Base-by-base conservation (phyloP, 176 grass and related monocot genomes). In the Chrysopogon serrulatus region DNA sequence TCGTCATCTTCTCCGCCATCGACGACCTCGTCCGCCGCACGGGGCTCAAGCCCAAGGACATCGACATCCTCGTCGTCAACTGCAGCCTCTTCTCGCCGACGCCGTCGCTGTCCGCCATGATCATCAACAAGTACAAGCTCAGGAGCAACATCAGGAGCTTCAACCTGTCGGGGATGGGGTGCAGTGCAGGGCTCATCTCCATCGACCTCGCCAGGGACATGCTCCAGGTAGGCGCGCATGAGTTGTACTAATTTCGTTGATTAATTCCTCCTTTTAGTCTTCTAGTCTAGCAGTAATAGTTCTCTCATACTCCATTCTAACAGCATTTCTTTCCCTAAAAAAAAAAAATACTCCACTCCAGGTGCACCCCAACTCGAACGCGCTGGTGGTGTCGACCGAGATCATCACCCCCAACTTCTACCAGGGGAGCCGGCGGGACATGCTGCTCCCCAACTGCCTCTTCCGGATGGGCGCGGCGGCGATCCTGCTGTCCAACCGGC, bases 351-450 rank as follows among this genome's bases (percentile, higher is more conserved):
- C n/a, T n/a, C n/a, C n/a, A n/a, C n/a, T n/a, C n/a, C n/a, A 96
- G 94, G 94, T 97, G 73, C 91, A 94, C 45, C 84, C 89, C 1
- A 89, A 86, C 72, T 97, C 94, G 47, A 97, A 92, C 79, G 94
- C 92, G 30, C 80, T 97, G 31, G 94, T 97, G 68, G 83, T 97
- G 40, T 97, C 94, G 0, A 97, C 94, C 17, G 94, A 97, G 88
- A 94, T 94, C 79, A 97, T 97, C 56, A 97, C 94, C 13, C 94
- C 94, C 35, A 97, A 97, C 87, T 97, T 92, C 80, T 97, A 97
- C 90, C 61, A 77, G 33, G 94, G 94, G 0, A 89, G 36, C 37
- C 76, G 90, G 3, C 80, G 90, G 3, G 90, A 92, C 85, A 97
- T 97, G 94, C 82, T 97, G 28, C 90, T 97, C 2, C 90, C 94